phyloP scores from a whole-genome alignment of 176 grass and related monocot genomes.

The Carex pumila region DNA sequence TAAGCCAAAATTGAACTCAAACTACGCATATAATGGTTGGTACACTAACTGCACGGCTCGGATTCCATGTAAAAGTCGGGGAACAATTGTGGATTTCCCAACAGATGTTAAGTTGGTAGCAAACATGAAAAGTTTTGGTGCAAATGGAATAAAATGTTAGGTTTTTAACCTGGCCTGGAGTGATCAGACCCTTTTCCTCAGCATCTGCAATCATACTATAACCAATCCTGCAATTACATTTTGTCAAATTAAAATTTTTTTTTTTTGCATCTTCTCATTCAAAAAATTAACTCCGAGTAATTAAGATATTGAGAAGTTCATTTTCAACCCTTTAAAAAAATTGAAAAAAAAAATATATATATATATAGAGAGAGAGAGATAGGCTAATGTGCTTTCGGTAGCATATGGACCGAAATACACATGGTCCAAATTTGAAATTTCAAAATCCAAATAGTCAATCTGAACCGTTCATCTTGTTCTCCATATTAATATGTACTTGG shows the following conservation, averaged over 20 bases:
- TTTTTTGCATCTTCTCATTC: neutral
- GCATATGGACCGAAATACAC: too few relatives aligned
- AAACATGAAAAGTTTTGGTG: neutral
- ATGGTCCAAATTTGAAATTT: too few relatives aligned
- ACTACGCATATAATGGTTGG: neutral
- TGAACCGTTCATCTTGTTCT: too few relatives aligned
- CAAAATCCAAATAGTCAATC: too few relatives aligned
- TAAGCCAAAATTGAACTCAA: neutral
- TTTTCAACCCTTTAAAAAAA: neutral
- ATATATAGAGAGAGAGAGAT: too few relatives aligned
- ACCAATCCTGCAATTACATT: slow-evolving; percentile 30
- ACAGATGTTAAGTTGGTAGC: neutral
- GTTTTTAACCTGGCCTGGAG: slow-evolving; percentile 24
- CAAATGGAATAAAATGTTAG: neutral
- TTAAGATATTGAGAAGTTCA: neutral
- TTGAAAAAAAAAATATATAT: too few relatives aligned
- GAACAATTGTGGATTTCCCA: neutral
- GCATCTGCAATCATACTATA: slow-evolving; percentile 48
- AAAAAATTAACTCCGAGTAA: neutral
- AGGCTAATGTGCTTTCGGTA: too few relatives aligned
- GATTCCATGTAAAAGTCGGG: neutral
- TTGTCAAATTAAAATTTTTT: neutral
- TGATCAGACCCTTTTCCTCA: slow-evolving; percentile 35
- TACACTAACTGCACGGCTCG: neutral
- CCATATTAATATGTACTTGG: too few relatives aligned